Evolutionary conservation across 495 filamentous ascomycete genomes (phyloP).

Genomic region (Penicillium canariense): DNA sequence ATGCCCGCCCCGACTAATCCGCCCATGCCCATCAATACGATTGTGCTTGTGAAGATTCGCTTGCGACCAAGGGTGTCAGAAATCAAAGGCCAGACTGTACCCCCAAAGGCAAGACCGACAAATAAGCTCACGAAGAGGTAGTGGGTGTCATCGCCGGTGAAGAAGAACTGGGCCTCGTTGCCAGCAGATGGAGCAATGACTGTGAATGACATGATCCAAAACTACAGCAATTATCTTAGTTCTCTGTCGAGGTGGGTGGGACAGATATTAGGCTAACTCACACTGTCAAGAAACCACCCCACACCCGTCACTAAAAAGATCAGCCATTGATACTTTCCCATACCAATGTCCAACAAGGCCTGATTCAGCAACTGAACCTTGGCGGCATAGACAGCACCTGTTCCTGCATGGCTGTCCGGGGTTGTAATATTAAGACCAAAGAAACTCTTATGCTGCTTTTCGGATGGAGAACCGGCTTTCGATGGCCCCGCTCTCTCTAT

Average conservation of each 20-base stretch:
- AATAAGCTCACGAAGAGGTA: conserved; percentile 17
- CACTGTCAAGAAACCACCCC: conserved; percentile 59
- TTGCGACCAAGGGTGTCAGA: conserved; percentile 26
- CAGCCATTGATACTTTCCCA: conserved; percentile 76
- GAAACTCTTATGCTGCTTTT: conserved; percentile 10
- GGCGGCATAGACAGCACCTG: conserved; percentile 24
- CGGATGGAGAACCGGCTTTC: too few species aligned
- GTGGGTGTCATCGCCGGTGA: conserved; percentile 12
- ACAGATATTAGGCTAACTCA: conserved; percentile 16
- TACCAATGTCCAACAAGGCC: conserved; percentile 66
- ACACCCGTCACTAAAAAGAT: conserved; percentile 71
- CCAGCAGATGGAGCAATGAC: conserved; percentile 20
- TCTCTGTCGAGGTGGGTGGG: neutral
- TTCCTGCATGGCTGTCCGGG: conserved; percentile 9
- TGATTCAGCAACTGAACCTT: conserved; percentile 51
- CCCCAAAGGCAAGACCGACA: conserved; percentile 25
- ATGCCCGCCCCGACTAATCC: conserved; percentile 28
- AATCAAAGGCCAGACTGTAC: conserved; percentile 24
- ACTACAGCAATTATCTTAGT: neutral
- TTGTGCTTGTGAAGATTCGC: conserved; percentile 23
- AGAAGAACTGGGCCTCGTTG: conserved; percentile 14
- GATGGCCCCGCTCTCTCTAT: too few species aligned
- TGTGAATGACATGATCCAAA: conserved; percentile 20
- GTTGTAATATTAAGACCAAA: conserved; percentile 7
- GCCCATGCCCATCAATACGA: conserved; percentile 26